Evolutionary conservation across 352 stramenopile genomes (phyloP).

Genomic region (Phytophthora foliorum): DNA sequence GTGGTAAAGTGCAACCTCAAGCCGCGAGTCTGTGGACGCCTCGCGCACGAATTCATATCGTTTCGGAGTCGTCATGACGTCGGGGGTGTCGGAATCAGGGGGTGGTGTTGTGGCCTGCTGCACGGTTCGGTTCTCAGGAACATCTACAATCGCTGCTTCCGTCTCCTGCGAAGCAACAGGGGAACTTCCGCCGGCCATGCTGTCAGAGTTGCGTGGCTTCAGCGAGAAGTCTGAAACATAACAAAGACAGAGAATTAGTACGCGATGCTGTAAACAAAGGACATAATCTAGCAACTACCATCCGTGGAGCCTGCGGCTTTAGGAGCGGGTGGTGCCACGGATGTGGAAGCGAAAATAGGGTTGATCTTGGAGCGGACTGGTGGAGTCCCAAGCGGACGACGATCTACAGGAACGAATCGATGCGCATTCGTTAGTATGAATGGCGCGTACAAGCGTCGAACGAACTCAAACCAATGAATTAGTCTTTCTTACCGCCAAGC

Average conservation of each 20-base stretch:
- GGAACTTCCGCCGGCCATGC: conserved; percentile 18
- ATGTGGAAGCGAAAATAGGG: conserved; percentile 50
- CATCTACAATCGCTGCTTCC: conserved; percentile 21
- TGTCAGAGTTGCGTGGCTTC: conserved; percentile 44
- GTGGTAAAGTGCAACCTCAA: conserved; percentile 42
- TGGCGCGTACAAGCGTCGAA: conserved; percentile 21
- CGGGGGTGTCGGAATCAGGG: conserved; percentile 33
- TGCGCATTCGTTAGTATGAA: conserved; percentile 39
- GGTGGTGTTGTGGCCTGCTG: conserved; percentile 48
- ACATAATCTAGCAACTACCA: conserved; percentile 33
- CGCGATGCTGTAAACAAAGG: neutral
- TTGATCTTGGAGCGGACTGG: conserved; percentile 64
- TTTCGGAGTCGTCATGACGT: conserved; percentile 70
- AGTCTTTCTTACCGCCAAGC: conserved; percentile 50
- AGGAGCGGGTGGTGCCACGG: conserved; percentile 23
- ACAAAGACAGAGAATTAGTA: conserved; percentile 13
- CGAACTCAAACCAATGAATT: conserved; percentile 37
- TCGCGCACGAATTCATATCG: conserved; percentile 85
- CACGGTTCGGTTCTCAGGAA: conserved; percentile 38
- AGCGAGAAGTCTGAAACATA: conserved; percentile 52
- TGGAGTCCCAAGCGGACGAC: conserved; percentile 52
- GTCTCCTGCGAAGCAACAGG: conserved; percentile 36
- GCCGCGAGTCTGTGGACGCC: conserved; percentile 66
- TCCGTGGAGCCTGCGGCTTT: conserved; percentile 46
- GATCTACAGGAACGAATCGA: conserved; percentile 39